A percentile compares a stretch with the other conserved stretches of the same genome.
Conservation (phyloP, 1,139 yeast genomes). For the Komagataea norvegica region DNA sequence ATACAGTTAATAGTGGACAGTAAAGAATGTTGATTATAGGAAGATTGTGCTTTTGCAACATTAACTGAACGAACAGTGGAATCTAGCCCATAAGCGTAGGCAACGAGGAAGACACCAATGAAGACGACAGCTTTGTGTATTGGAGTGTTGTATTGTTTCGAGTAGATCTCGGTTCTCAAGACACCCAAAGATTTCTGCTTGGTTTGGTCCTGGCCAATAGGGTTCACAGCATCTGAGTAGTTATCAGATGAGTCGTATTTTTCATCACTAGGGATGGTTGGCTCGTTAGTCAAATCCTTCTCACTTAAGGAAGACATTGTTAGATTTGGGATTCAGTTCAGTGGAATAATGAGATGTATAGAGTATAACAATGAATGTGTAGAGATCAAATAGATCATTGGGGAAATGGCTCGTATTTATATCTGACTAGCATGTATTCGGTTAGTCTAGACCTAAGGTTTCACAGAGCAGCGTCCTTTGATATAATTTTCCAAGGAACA, state of each 20-base stretch:
- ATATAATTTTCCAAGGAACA: no score
- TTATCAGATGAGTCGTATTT: background rate
- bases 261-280: no score
- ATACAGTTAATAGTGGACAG: conserved; percentile 59
- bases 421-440: background rate
- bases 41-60: conserved; percentile 49
- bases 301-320: background rate
- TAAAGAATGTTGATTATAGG: conserved; percentile 51
- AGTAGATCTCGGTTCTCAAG: conserved; percentile 9
- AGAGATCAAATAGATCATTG: background rate
- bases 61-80: conserved; percentile 44
- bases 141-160: conserved; percentile 7
- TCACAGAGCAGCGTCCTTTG: no score
- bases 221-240: background rate
- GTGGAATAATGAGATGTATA: no score
- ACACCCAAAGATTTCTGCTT: conserved; percentile 14
- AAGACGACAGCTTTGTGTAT: conserved; percentile 5
- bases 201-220: conserved; percentile 3
- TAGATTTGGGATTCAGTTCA: no score
- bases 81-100: conserved; percentile 64
- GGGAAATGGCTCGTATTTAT: background rate
- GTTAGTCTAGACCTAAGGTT: background rate
- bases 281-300: no score
- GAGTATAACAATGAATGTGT: background rate
- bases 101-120: conserved; percentile 31